A percentile compares a stretch with the other conserved stretches of the same genome.
phyloP scores from a whole-genome alignment of 2,329 filamentous ascomycete species.

The Penicillium italicum region DNA sequence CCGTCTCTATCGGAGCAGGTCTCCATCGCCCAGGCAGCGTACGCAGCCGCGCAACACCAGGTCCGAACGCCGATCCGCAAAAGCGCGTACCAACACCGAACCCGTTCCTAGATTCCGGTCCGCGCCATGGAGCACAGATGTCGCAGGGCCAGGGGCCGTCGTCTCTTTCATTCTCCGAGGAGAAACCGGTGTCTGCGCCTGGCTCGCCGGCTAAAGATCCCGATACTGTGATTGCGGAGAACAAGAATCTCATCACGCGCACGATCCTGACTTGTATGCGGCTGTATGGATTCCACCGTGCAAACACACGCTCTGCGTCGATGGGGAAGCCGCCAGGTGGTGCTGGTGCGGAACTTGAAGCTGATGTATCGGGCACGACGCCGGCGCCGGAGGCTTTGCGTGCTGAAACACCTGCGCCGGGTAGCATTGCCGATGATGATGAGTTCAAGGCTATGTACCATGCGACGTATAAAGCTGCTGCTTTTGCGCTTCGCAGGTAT shows the following conservation, averaged over 20 bases:
- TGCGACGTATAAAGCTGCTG: slow-evolving; percentile 43
- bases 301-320: slow-evolving; percentile 21
- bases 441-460: slow-evolving; percentile 46
- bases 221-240: slow-evolving; percentile 33
- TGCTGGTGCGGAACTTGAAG: slow-evolving; percentile 9
- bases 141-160: slow-evolving; percentile 13
- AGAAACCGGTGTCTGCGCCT: slow-evolving; percentile 16
- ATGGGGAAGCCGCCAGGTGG: slow-evolving; percentile 12
- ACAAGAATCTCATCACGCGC: slow-evolving; percentile 42
- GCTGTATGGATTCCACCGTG: slow-evolving; percentile 42
- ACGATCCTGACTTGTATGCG: slow-evolving; percentile 46
- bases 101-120: slow-evolving; percentile 22
- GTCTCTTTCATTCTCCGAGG: slow-evolving; percentile 12
- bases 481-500: slow-evolving; percentile 42
- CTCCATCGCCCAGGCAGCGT: slow-evolving; percentile 20
- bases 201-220: slow-evolving; percentile 25
- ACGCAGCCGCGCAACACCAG: slow-evolving; percentile 15
- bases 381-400: slow-evolving; percentile 13
- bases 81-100: slow-evolving; percentile 27
- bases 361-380: slow-evolving; percentile 8
- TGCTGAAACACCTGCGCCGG: slow-evolving; percentile 20
- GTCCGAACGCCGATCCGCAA: slow-evolving; percentile 16
- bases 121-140: slow-evolving; percentile 9
- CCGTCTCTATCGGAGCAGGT: slow-evolving; percentile 33
- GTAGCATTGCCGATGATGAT: slow-evolving; percentile 36